phyloP scores from a whole-genome alignment of 768 basidiomycete genomes.

The Suillus americanus region DNA sequence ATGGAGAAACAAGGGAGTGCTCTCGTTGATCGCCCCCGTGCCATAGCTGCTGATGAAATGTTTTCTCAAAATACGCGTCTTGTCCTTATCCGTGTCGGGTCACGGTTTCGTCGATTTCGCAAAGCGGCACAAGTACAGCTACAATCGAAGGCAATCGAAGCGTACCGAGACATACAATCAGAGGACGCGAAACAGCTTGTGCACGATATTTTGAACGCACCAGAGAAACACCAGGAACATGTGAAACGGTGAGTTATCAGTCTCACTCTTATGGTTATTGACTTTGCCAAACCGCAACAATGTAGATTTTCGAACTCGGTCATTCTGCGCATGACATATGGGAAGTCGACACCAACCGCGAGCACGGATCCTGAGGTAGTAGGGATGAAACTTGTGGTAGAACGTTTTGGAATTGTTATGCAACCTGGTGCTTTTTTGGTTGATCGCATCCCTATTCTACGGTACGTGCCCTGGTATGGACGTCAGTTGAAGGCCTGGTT shows the following conservation, averaged over 20 bases:
- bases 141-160: conserved; percentile 42
- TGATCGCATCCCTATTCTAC: conserved; percentile 28
- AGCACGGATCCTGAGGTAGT: conserved; percentile 16
- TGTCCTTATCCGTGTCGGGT: conserved; percentile 47
- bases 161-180: conserved; percentile 44
- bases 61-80: conserved; percentile 56
- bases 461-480: conserved; percentile 56
- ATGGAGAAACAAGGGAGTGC: conserved; percentile 57
- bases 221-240: conserved; percentile 1
- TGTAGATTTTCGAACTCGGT: conserved; percentile 48
- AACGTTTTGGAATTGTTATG: conserved; percentile 23
- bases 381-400: conserved; percentile 19
- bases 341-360: conserved; percentile 50
- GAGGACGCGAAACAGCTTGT: conserved; percentile 20
- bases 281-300: background rate
- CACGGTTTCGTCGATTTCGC: conserved; percentile 53
- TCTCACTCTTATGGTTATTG: background rate
- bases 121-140: conserved; percentile 53
- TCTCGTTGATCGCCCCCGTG: conserved; percentile 46
- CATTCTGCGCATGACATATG: conserved; percentile 45
- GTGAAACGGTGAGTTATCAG: background rate
- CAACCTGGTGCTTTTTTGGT: conserved; percentile 28
- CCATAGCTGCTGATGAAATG: conserved; percentile 52
- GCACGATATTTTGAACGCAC: conserved; percentile 4
- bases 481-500: conserved; percentile 52